Evolutionary conservation across 2,329 filamentous ascomycete genomes (phyloP).

Genomic region (Aspergillus pseudoglaucus): DNA sequence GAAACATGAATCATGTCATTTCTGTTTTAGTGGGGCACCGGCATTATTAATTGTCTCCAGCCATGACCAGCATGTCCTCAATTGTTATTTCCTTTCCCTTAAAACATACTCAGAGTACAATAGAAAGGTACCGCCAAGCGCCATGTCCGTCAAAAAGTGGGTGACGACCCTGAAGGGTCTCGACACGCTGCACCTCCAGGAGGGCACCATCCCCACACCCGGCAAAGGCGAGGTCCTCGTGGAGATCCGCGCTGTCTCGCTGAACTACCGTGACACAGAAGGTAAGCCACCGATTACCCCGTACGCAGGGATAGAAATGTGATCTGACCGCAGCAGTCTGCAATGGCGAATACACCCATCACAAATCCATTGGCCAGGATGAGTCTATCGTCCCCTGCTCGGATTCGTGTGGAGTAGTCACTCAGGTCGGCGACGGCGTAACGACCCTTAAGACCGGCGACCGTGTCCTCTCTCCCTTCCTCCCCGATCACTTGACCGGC

Average conservation of each 20-base stretch:
- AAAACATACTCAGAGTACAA: too few relatives aligned
- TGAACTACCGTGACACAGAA: conserved; percentile 50
- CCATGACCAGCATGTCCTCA: background rate
- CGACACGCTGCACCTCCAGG: conserved; percentile 44
- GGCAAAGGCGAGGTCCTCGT: conserved; percentile 50
- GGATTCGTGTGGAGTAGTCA: conserved; percentile 62
- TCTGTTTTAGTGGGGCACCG: background rate
- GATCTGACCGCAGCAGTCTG: conserved; percentile 42
- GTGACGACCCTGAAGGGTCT: conserved; percentile 50
- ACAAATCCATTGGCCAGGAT: conserved; percentile 45
- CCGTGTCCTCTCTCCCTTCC: conserved; percentile 61
- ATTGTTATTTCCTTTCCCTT: background rate
- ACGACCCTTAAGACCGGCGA: conserved; percentile 51
- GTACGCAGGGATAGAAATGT: too few relatives aligned
- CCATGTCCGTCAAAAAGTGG: conserved; percentile 43
- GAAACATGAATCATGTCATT: background rate
- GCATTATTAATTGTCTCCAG: background rate
- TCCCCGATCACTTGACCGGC: conserved; percentile 49
- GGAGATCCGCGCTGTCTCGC: conserved; percentile 46
- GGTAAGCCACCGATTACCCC: conserved; percentile 11
- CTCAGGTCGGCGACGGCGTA: conserved; percentile 44
- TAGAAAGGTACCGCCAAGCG: background rate
- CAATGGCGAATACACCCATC: conserved; percentile 62
- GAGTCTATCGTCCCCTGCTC: conserved; percentile 56
- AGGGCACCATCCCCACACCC: conserved; percentile 43